phyloP scores from a whole-genome alignment of 192 early-diverging fungal genomes.

The Polychytrium aggregatum region DNA sequence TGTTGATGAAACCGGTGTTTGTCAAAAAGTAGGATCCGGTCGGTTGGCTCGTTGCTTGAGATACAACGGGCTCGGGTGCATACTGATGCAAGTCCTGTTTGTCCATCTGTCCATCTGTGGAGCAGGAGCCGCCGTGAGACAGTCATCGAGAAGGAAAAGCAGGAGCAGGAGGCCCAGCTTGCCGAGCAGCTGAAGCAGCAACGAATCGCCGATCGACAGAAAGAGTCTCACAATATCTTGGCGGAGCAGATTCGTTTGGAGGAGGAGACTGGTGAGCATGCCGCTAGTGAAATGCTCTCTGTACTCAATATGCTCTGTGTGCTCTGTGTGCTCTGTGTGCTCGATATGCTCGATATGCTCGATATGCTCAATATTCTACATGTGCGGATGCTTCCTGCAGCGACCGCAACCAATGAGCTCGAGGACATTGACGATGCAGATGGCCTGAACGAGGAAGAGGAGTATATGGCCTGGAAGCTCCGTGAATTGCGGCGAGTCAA shows the following conservation, averaged over 20 bases:
- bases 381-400: no score
- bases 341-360: no score
- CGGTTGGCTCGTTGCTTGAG: neutral
- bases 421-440: slow-evolving; percentile 97
- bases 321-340: no score
- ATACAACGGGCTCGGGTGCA: slow-evolving; percentile 2
- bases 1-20: slow-evolving; percentile 83
- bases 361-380: no score
- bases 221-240: slow-evolving; percentile 66
- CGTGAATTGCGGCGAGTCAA: slow-evolving; percentile 83
- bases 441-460: slow-evolving; percentile 72
- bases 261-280: slow-evolving; percentile 33
- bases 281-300: slow-evolving; percentile 9
- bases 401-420: no score
- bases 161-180: slow-evolving; percentile 42
- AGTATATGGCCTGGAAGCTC: slow-evolving; percentile 83
- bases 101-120: neutral
- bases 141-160: slow-evolving; percentile 40
- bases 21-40: slow-evolving; percentile 60
- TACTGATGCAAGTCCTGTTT: neutral
- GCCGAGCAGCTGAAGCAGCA: slow-evolving; percentile 37
- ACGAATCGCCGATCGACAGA: slow-evolving; percentile 49
- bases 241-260: slow-evolving; percentile 60
- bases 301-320: no score
- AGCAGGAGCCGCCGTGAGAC: slow-evolving; percentile 49